Percentiles rank a stretch among this genome's conserved stretches.
Conservation (phyloP, 2,329 filamentous ascomycete species). For the Fusarium albidum region DNA sequence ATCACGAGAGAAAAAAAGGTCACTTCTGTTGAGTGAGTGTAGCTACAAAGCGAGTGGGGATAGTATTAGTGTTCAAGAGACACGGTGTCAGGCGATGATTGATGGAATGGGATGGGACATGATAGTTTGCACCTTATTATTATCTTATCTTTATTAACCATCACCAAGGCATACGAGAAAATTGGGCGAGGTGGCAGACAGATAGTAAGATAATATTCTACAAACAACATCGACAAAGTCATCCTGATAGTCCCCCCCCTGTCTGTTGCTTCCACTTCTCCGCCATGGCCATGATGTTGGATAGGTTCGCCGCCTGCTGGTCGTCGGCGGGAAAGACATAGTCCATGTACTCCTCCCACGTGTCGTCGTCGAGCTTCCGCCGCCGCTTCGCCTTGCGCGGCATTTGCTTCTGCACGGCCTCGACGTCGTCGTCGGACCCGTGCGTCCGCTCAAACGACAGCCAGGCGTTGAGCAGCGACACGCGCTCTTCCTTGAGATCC, state of each 20-base stretch:
- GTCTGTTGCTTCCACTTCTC: slow-evolving; percentile 85
- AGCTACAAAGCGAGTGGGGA: too few species aligned
- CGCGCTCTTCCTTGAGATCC: slow-evolving; percentile 93
- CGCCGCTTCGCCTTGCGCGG: slow-evolving; percentile 92
- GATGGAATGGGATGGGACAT: too few species aligned
- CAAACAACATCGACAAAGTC: slow-evolving; percentile 5
- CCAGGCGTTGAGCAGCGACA: slow-evolving; percentile 90
- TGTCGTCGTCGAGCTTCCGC: slow-evolving; percentile 89
- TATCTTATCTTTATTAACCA: too few species aligned
- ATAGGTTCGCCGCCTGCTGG: slow-evolving; percentile 82
- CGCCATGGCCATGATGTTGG: slow-evolving; percentile 84
- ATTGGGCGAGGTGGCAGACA: neutral
- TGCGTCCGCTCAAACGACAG: slow-evolving; percentile 89
- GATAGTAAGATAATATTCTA: slow-evolving; percentile 3
- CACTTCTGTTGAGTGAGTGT: neutral
- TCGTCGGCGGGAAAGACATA: slow-evolving; percentile 98
- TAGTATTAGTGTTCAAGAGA: too few species aligned
- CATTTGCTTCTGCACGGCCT: slow-evolving; percentile 91
- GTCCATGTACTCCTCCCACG: slow-evolving; percentile 94
- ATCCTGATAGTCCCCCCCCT: slow-evolving; percentile 47
- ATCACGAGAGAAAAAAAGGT: neutral
- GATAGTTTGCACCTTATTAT: too few species aligned
- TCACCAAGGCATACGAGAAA: too few species aligned
- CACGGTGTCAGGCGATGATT: too few species aligned
- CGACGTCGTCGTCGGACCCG: slow-evolving; percentile 77